Conservation (phyloP, 805 yeast species). For the Monosporozyma servazzii region DNA sequence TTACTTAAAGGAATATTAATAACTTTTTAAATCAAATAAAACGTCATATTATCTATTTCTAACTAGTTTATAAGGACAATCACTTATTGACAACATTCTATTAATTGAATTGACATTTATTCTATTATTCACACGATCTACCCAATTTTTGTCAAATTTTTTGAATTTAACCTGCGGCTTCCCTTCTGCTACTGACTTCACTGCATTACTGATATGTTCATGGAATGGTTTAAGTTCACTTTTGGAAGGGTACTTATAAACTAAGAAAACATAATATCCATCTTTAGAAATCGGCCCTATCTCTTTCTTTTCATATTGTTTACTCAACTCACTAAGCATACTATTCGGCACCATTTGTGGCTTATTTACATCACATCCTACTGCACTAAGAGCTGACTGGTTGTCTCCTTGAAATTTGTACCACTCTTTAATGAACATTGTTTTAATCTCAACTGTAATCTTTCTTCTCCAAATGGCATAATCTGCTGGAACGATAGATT, state of each 20-base stretch:
- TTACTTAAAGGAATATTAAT: not conserved
- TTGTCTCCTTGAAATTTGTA: constrained; percentile 12
- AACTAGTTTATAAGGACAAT: constrained; percentile 5
- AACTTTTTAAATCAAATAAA: not conserved
- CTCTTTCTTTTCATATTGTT: not conserved
- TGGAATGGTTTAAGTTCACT: constrained; percentile 10
- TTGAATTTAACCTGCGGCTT: constrained; percentile 3
- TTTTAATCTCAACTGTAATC: constrained; percentile 10
- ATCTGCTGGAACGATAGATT: constrained; percentile 16
- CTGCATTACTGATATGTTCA: constrained; percentile 12
- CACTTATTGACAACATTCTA: not conserved
- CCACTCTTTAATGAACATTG: constrained; percentile 20
- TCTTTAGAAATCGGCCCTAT: constrained; percentile 17
- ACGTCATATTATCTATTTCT: not conserved
- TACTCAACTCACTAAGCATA: not conserved
- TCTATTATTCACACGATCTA: constrained; percentile 3
- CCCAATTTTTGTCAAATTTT: constrained; percentile 2
- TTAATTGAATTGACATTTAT: constrained; percentile 2
- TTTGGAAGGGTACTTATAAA: constrained; percentile 17
- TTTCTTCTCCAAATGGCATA: constrained; percentile 22
- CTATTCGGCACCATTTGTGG: not conserved
- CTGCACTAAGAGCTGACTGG: constrained; percentile 12
- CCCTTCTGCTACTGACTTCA: constrained; percentile 11
- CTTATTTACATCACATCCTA: not conserved
- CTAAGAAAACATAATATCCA: constrained; percentile 23